Evolutionary conservation across 257 asterid species (phyloP), one percentile per base, ranked within the genome.

Genomic region (Fraxinus anomala): DNA sequence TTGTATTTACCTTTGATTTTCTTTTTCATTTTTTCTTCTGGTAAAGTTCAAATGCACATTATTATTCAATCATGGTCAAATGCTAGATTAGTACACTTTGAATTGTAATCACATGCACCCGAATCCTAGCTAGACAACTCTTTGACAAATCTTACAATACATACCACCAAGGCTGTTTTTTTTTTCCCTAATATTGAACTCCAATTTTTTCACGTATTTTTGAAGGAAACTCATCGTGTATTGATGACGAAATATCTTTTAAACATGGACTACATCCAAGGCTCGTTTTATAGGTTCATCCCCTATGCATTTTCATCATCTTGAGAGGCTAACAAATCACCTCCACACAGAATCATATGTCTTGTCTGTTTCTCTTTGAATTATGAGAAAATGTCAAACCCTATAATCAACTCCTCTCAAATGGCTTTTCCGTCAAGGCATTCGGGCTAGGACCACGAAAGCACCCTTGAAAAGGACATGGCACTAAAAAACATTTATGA

Each of bases 401-500:
- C 3, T 11, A 6, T 54, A 1, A 6, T 19, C 26, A 0, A 19
- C 65, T 19, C n/a, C 11, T 19, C 23, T 19, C 26, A 54, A 5
- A 5, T 54, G 3, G 0, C 24, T 54, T 54, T 1, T 19, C 26
- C 9, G 11, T n/a, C 65, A 54, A 54, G 65, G 24, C 6, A 54
- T 54, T 19, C 0, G 23, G 3, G 11, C 65, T 54, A 47, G 56
- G 81, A 73, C 49, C 23, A 76, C 8, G 68, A 70, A 74, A 73
- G 42, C 73, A 69, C 21, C 36, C 23, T 75, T 49, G 47, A 76
- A 84, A 19, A 72, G 3, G 3, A 1, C 21, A 40, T 59, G 49
- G 33, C 13, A 8, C 70, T 31, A 5, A 5, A 63, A n/a, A 37
- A 23, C 26, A 1, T 0, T 79, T 23, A n/a, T 30, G 2, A 65